Evolutionary conservation across 768 basidiomycete genomes (phyloP), one percentile per base, ranked within the genome.

Genomic region (Hygrocybe punicea): DNA sequence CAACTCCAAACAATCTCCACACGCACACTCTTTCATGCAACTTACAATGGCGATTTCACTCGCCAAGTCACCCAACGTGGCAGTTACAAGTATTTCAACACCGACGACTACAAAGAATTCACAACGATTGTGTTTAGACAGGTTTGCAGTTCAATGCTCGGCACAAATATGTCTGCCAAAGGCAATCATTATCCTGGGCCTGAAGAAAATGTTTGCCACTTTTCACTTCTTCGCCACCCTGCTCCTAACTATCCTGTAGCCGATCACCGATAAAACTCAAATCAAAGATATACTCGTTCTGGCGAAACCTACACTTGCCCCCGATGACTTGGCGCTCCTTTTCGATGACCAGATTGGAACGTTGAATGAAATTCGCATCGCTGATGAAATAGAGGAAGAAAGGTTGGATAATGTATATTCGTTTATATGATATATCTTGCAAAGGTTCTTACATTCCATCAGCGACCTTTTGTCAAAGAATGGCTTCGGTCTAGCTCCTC

Each of bases 221-320:
- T 24, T 58, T 47, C 23, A 21, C 19, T 34, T 21, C 25, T 33
- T 25, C 17, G 4, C 45, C 17, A 47, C 11, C 45, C 25, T 55
- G 13, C 25, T 36, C 10, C 46, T 9, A 14, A 25, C 19, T 35
- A 8, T n/a, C 14, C 14, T 49, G 13, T 17, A 37, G 35, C 52
- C 42, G 0, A 24, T 63, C 11, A 51, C 6, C 4, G 58, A 61
- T 44, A 21, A 45, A 3, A 39, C 55, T 4, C 56, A 42, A 16
- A 16, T 46, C 6, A 62, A 62, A 37, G 51, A 64, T 35, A 51
- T 60, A 19, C 19, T 64, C 13, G 53, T 64, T 11, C 39, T 60
- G 6, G 29, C 40, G 10, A 7, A 6, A 29, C 58, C 56, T 5
- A 57, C 63, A 5, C 14, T 40, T 8, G 42, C 51, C 16, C 33